Percentiles rank a stretch among this genome's conserved stretches.
Evolutionary conservation across 1,139 yeast genomes (phyloP).

Genomic region (Candida tunisiensis): DNA sequence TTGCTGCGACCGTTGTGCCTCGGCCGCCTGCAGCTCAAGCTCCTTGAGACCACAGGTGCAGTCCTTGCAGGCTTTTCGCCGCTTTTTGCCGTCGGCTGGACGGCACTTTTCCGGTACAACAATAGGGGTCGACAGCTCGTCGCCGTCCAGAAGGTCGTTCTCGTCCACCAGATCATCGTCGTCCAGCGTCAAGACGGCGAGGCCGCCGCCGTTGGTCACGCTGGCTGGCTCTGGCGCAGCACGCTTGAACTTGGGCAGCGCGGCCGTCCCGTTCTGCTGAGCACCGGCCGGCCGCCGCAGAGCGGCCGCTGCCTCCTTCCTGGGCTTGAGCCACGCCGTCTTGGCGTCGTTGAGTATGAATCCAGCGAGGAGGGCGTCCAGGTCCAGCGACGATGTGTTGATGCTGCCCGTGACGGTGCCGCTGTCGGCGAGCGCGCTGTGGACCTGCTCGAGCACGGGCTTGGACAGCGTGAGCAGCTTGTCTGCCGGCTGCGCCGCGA

Average conservation of each 20-base stretch:
- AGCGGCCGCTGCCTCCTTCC: conserved; percentile 18
- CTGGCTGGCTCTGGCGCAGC: conserved; percentile 10
- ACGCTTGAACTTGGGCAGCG: conserved; percentile 7
- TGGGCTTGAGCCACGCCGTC: conserved; percentile 25
- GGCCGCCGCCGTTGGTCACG: conserved; percentile 7
- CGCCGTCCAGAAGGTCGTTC: conserved; percentile 26
- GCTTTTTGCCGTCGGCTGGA: conserved; percentile 31
- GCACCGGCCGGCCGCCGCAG: conserved; percentile 2
- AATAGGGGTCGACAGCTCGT: conserved; percentile 20
- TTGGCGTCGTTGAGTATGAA: conserved; percentile 30
- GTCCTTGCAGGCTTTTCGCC: conserved; percentile 69
- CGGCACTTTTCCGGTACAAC: conserved; percentile 25
- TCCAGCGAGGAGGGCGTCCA: conserved; percentile 50
- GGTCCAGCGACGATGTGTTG: conserved; percentile 28
- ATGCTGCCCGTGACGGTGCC: conserved; percentile 35
- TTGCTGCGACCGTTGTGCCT: conserved; percentile 12
- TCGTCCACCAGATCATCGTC: conserved; percentile 32
- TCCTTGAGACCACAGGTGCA: conserved; percentile 95
- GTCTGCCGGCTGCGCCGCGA: conserved; percentile 32
- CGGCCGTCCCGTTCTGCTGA: conserved; percentile 2
- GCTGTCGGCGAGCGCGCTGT: conserved; percentile 24
- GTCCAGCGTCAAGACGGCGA: conserved; percentile 15
- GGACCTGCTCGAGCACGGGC: conserved; percentile 26
- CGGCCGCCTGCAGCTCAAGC: conserved; percentile 26
- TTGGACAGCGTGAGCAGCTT: conserved; percentile 27